phyloP scores from a whole-genome alignment of 352 stramenopile species.

The Pythium insidiosum region DNA sequence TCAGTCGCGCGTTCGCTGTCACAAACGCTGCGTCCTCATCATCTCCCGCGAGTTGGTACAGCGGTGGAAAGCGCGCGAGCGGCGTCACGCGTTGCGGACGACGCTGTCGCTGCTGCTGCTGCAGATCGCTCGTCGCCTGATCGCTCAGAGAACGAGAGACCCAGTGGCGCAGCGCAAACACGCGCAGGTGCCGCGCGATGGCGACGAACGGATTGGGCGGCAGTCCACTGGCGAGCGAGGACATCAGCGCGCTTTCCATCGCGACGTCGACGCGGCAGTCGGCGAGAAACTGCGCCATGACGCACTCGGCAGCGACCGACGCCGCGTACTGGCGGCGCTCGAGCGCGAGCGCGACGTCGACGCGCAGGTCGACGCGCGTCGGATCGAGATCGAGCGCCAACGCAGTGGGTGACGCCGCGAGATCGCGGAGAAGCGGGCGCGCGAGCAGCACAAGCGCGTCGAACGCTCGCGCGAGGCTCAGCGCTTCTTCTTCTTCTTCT shows the following conservation, averaged over 20 bases:
- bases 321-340: slow-evolving; percentile 25
- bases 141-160: too few relatives aligned
- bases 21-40: not conserved
- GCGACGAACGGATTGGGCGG: slow-evolving; percentile 42
- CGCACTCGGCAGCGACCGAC: slow-evolving; percentile 25
- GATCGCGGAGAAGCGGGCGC: too few relatives aligned
- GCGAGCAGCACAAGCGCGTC: too few relatives aligned
- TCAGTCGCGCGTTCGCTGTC: slow-evolving; percentile 5
- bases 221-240: slow-evolving; percentile 26
- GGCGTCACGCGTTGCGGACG: too few relatives aligned
- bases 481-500: too few relatives aligned
- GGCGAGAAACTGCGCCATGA: slow-evolving; percentile 40
- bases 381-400: not conserved
- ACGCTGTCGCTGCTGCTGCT: too few relatives aligned
- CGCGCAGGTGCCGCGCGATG: slow-evolving; percentile 24
- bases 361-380: not conserved
- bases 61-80: too few relatives aligned
- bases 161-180: slow-evolving; percentile 28
- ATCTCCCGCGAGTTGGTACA: too few relatives aligned
- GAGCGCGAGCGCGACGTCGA: slow-evolving; percentile 23
- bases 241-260: slow-evolving; percentile 42
- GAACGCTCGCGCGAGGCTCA: too few relatives aligned
- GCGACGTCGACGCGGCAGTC: slow-evolving; percentile 36
- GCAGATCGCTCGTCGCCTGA: too few relatives aligned
- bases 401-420: too few relatives aligned